These are phyloP conservation scores for Spencermartinsiella europaea DNA, from an alignment of 805 yeast genomes.

Conservation along the genomic window DNA sequence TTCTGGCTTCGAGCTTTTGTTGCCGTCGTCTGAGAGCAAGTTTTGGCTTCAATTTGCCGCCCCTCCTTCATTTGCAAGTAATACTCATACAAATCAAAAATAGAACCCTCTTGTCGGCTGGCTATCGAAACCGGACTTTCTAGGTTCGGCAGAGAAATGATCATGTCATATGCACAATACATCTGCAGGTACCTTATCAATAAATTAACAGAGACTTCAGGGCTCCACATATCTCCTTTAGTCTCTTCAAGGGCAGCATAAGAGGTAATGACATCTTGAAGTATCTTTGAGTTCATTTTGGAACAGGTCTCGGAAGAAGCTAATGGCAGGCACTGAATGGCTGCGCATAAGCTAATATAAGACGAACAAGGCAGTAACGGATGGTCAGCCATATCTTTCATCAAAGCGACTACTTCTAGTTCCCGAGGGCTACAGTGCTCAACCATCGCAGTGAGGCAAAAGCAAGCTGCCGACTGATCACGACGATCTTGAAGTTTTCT, in stretches of 20 bases:
- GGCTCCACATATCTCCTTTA: not conserved
- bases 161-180: not conserved
- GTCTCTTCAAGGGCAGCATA: not conserved
- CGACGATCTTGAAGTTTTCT: slow-evolving; percentile 1
- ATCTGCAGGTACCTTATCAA: not conserved
- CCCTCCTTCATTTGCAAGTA: not conserved
- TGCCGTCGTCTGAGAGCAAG: no score
- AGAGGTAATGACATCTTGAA: not conserved
- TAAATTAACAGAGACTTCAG: not conserved
- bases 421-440: slow-evolving; percentile 1
- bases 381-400: not conserved
- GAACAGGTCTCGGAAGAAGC: not conserved
- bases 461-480: slow-evolving; percentile 2
- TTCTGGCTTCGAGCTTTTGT: no score
- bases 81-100: not conserved
- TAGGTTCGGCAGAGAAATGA: no score
- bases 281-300: not conserved
- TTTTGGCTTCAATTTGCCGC: no score
- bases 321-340: not conserved
- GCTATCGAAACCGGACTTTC: no score
- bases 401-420: not conserved
- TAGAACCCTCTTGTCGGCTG: not conserved
- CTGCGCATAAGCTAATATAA: not conserved
- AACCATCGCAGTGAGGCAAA: not conserved
- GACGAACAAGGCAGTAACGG: not conserved